phyloP scores from a whole-genome alignment of 2,329 filamentous ascomycete genomes.

The Chaetomium strumarium region DNA sequence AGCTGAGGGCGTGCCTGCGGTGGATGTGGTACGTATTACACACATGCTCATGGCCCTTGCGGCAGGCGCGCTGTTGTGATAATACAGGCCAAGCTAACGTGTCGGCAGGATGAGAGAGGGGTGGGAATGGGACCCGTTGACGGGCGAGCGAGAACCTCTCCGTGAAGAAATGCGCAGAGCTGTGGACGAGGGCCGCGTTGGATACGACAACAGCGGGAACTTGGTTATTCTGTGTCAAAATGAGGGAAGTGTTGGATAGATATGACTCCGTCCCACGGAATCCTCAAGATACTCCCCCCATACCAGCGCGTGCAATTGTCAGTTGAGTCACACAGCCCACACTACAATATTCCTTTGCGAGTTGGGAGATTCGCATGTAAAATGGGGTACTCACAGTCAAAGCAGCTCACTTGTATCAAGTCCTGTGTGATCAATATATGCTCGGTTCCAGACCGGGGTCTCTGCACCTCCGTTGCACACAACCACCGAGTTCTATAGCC shows the following conservation, averaged over 20 bases:
- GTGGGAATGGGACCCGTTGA: conserved; percentile 71
- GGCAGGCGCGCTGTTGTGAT: neutral
- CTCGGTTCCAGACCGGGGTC: no score
- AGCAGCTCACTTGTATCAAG: no score
- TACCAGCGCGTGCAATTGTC: neutral
- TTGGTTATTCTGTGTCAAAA: conserved; percentile 38
- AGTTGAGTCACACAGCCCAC: no score
- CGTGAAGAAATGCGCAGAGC: conserved; percentile 47
- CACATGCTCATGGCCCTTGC: neutral
- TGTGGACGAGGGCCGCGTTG: conserved; percentile 52
- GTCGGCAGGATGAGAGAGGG: conserved; percentile 62
- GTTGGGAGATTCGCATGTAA: no score
- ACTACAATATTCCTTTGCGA: no score
- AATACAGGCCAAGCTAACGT: neutral
- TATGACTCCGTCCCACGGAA: neutral
- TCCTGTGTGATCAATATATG: no score
- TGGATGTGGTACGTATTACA: conserved; percentile 63
- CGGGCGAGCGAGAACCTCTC: conserved; percentile 56
- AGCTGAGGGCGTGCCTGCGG: conserved; percentile 75
- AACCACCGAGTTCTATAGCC: no score
- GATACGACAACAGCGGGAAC: conserved; percentile 46
- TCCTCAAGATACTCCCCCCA: neutral
- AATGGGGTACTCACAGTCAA: no score
- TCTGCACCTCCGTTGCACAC: no score
- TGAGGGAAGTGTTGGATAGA: neutral